Base-by-base conservation (phyloP, 257 asterid genomes). In the Solanum habrochaites region DNA sequence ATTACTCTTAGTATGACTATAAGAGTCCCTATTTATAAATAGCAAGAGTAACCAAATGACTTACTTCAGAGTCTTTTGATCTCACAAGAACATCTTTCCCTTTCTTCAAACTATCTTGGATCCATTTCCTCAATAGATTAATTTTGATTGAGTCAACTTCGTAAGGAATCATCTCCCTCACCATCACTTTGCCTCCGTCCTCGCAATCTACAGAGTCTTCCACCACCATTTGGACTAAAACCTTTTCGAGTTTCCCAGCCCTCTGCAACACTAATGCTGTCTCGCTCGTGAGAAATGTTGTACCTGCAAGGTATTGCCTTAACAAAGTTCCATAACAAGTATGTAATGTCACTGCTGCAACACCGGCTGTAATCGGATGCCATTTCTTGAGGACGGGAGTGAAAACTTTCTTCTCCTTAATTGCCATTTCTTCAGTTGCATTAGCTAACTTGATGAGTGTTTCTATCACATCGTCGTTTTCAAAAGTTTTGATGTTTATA, bases 171-270 rank as follows among this genome's bases (percentile, higher is more conserved):
- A 97, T 97, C 90, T 97, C 99, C 85, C 95, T 91, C n/a, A 94
- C 94, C 64, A 97, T 88, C 6, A 98, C 91, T 89, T 93, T 97
- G 69, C 98, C 98, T 47, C 99, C 98, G 80, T 97, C 98, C 86
- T 95, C 96, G 56, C 95, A 93, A 12, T 97, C 98, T 11, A 77
- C 95, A 0, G 97, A 94, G 60, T 95, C 98, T 84, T 94, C 98
- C 2, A 92, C 98, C 87, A 92, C 97, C 96, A 95, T 93, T 29
- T 95, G 98, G 23, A 97, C 92, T 89, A 97, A 35, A 20, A 77
- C 89, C 80, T 97, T 95, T 91, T 97, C 99, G 3, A 97, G 94
- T 89, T 93, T 95, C 32, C 95, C 99, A 0, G 98, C 99, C 85
- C 97, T 94, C 73, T 94, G 95, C 89, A 96, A 49, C 13, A 94